These are phyloP conservation scores for Pterocarpus macrocarpus DNA, from an alignment of 306 rosid species.

Conservation along the genomic window DNA sequence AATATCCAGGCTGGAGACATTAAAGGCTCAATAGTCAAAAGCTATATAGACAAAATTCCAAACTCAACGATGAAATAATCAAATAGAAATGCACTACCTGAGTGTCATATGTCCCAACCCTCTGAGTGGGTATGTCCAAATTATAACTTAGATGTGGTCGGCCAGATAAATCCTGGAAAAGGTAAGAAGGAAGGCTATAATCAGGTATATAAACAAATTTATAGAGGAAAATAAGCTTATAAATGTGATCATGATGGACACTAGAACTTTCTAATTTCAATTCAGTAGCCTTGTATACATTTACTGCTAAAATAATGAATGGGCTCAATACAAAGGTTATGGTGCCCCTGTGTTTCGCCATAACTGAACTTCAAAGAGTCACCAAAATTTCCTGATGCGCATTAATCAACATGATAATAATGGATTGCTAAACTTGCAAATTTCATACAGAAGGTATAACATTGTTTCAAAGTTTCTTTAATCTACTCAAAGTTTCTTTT, in stretches of 20 bases:
- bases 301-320: not conserved
- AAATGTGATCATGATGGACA: conserved; percentile 21
- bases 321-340: conserved; percentile 35
- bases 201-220: conserved; percentile 15
- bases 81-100: conserved; percentile 67
- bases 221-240: not conserved
- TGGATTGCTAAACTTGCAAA: not conserved
- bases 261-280: conserved; percentile 30
- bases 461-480: conserved; percentile 28
- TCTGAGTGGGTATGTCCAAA: conserved; percentile 82
- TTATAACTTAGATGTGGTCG: conserved; percentile 85
- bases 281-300: conserved; percentile 25
- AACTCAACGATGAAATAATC: conserved; percentile 14
- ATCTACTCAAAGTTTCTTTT: not conserved
- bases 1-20: conserved; percentile 12
- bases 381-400: conserved; percentile 3
- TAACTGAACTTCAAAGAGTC: conserved; percentile 16
- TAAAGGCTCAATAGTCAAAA: conserved; percentile 21
- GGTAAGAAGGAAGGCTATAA: conserved; percentile 7
- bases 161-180: conserved; percentile 92
- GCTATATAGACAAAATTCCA: conserved; percentile 29
- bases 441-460: not conserved
- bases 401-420: conserved; percentile 16
- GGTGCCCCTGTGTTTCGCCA: not conserved
- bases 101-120: conserved; percentile 94